Conservation (phyloP, 1,284 basidiomycete species). For the Somion occarium region DNA sequence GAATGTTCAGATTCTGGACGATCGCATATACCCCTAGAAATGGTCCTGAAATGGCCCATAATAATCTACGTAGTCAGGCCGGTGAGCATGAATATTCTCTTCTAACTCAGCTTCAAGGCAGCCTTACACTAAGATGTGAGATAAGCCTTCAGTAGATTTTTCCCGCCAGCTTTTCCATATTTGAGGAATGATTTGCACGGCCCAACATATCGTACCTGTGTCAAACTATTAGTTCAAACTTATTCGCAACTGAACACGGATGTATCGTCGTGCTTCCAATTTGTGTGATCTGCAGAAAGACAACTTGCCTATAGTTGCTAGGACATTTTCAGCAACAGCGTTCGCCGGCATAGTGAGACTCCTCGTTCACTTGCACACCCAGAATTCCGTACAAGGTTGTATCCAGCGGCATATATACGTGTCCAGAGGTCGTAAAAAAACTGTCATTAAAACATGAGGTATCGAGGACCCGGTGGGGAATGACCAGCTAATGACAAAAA, state of each 20-base stretch:
- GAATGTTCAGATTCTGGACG: conserved; percentile 66
- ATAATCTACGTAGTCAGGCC: conserved; percentile 33
- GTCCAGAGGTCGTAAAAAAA: no score
- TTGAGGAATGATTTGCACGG: conserved; percentile 69
- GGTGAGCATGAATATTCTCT: background rate
- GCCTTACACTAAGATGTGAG: conserved; percentile 61
- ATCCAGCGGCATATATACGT: no score
- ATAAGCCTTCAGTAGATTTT: conserved; percentile 72
- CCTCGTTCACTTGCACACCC: no score
- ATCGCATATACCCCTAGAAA: conserved; percentile 73
- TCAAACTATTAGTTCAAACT: background rate
- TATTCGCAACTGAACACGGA: conserved; percentile 3
- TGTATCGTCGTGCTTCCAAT: background rate
- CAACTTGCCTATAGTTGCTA: conserved; percentile 39
- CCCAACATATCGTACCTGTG: conserved; percentile 65
- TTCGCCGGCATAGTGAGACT: conserved; percentile 22
- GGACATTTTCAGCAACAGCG: conserved; percentile 34
- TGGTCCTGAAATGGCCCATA: conserved; percentile 62
- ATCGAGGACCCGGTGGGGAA: no score
- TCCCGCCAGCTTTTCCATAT: conserved; percentile 71
- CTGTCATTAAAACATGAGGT: no score
- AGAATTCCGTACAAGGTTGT: no score
- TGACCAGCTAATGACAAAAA: no score
- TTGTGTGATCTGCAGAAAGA: background rate
- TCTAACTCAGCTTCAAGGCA: background rate